Conservation (phyloP, 139 green algal species). For the Helicosporidium sp. region DNA sequence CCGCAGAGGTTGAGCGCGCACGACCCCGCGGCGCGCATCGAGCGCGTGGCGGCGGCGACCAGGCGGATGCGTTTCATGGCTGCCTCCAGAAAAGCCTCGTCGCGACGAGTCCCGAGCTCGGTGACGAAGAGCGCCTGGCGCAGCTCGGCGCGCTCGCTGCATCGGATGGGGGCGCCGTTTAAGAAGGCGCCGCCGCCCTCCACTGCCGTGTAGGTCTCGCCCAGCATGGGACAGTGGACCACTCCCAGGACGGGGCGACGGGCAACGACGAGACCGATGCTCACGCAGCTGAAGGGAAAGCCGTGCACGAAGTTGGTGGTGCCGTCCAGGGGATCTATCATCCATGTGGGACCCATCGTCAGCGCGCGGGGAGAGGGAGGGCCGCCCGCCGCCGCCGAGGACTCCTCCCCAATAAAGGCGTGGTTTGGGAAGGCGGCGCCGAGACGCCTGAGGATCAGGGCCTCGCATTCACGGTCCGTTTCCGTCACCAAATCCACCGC, state of each 20-base stretch:
- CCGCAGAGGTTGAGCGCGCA: conserved; percentile 70
- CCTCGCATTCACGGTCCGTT: conserved; percentile 78
- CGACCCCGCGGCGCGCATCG: conserved; percentile 65
- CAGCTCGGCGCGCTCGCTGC: conserved; percentile 31
- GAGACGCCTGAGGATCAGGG: conserved; percentile 31
- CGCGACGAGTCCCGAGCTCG: conserved; percentile 54
- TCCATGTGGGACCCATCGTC: conserved; percentile 81
- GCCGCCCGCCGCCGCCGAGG: conserved; percentile 18
- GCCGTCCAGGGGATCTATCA: conserved; percentile 54
- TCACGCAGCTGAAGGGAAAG: conserved; percentile 83
- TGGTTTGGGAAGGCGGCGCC: conserved; percentile 44
- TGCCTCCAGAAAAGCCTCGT: conserved; percentile 38
- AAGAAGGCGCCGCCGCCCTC: conserved; percentile 46
- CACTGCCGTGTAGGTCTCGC: conserved; percentile 52
- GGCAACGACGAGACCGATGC: conserved; percentile 54
- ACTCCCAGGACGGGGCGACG: conserved; percentile 65
- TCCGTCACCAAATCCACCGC: conserved; percentile 82
- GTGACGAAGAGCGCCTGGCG: conserved; percentile 54
- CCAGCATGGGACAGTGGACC: conserved; percentile 84
- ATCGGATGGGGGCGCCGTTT: conserved; percentile 49
- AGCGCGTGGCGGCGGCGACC: conserved; percentile 19
- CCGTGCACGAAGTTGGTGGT: conserved; percentile 99
- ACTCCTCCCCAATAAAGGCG: conserved; percentile 68
- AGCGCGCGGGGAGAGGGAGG: conserved; percentile 27
- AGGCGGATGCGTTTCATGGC: conserved; percentile 47